A percentile compares a stretch with the other conserved stretches of the same genome.
These are phyloP conservation scores for Neostapfia colusana DNA, from an alignment of 176 grass and related monocot genomes.

Conservation along the genomic window DNA sequence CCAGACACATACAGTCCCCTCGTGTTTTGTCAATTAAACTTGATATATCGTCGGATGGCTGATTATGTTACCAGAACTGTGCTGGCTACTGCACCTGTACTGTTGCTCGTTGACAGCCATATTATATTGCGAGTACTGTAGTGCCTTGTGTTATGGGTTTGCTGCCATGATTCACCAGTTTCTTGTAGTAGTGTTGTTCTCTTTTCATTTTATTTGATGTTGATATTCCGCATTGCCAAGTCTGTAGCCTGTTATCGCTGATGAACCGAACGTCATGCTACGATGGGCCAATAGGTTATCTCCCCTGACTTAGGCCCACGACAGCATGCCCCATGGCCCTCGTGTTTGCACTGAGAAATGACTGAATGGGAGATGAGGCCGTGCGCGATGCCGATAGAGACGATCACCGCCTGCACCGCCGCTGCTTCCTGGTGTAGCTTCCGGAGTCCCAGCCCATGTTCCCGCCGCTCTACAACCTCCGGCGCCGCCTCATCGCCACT, in stretches of 20 bases:
- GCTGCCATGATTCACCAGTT: not conserved
- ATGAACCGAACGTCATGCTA: no score
- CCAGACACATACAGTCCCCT: no score
- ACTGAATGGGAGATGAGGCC: not conserved
- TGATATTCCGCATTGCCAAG: not conserved
- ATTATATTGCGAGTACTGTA: slow-evolving; percentile 2
- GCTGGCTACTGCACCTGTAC: not conserved
- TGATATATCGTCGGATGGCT: not conserved
- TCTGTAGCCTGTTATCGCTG: not conserved
- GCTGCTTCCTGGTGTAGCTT: not conserved
- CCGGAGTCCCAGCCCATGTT: slow-evolving; percentile 18
- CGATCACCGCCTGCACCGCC: no score
- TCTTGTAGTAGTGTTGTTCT: not conserved
- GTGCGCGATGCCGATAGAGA: not conserved
- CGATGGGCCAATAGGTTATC: no score
- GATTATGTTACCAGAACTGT: slow-evolving; percentile 20
- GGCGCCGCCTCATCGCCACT: slow-evolving; percentile 16
- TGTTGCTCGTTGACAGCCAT: not conserved
- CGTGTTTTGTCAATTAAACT: no score
- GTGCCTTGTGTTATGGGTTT: not conserved
- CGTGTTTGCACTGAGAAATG: not conserved
- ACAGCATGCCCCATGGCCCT: not conserved
- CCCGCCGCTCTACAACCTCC: slow-evolving; percentile 4
- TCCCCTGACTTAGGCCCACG: no score
- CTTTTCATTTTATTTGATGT: not conserved